Conservation (phyloP, 345 rosid species). For the Populus euphratica region DNA sequence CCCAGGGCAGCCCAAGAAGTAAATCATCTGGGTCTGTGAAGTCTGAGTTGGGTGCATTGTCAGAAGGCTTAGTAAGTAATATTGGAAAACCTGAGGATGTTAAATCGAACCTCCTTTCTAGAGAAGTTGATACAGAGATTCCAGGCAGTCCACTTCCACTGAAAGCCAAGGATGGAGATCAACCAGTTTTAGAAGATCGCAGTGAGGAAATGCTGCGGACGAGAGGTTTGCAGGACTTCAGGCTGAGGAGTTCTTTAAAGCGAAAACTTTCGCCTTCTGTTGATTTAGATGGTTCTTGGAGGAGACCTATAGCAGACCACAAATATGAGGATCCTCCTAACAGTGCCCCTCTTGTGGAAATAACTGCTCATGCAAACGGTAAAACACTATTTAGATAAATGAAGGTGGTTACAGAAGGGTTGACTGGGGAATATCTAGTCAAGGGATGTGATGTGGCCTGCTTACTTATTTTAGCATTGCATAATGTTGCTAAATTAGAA, state of each 20-base stretch:
- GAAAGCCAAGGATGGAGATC: constrained; percentile 33
- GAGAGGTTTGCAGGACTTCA: constrained; percentile 91
- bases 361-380: constrained; percentile 50
- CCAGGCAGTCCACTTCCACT: constrained; percentile 26
- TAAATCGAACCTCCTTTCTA: constrained; percentile 27
- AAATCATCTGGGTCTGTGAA: constrained; percentile 37
- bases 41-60: constrained; percentile 35
- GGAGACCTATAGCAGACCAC: constrained; percentile 42
- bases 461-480: constrained; percentile 22
- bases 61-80: constrained; percentile 41
- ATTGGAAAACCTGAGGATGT: constrained; percentile 36
- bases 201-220: constrained; percentile 57
- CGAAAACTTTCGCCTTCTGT: constrained; percentile 46
- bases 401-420: constrained; percentile 14
- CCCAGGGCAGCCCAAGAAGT: constrained; percentile 32
- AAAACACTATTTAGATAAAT: constrained; percentile 30
- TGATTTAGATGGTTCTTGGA: constrained; percentile 44
- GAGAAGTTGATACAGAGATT: constrained; percentile 26
- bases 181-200: constrained; percentile 31
- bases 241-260: constrained; percentile 59
- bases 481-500: constrained; percentile 13
- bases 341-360: constrained; percentile 47
- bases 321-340: constrained; percentile 42
- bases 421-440: constrained; percentile 11
- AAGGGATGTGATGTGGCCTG: constrained; percentile 21